Conservation (phyloP, 2,329 filamentous ascomycete genomes). For the Periconia digitata region DNA sequence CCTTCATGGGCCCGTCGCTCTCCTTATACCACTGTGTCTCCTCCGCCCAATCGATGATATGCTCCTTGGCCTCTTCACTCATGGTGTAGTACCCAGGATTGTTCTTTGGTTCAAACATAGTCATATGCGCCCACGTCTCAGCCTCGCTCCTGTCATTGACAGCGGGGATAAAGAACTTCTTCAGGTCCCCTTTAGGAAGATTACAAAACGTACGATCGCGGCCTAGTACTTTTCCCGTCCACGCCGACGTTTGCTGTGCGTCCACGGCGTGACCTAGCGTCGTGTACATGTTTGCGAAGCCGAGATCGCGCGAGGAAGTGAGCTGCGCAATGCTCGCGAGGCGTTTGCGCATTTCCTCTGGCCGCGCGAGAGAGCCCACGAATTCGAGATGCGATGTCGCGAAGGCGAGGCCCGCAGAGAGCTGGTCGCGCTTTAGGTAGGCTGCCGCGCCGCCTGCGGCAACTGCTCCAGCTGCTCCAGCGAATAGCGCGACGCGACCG, state of each 20-base stretch:
- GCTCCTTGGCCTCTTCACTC: slow-evolving; percentile 63
- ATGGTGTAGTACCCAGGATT: slow-evolving; percentile 74
- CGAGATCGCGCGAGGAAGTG: slow-evolving; percentile 66
- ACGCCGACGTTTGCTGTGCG: slow-evolving; percentile 42
- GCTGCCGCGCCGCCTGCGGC: slow-evolving; percentile 82
- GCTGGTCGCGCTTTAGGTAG: slow-evolving; percentile 80
- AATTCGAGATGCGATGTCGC: slow-evolving; percentile 90
- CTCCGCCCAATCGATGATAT: slow-evolving; percentile 66
- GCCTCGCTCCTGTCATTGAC: slow-evolving; percentile 79
- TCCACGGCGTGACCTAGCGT: slow-evolving; percentile 71
- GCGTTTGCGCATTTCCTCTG: slow-evolving; percentile 76
- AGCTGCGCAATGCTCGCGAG: slow-evolving; percentile 69
- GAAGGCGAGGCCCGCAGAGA: slow-evolving; percentile 77
- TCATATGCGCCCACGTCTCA: slow-evolving; percentile 79
- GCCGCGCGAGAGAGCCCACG: slow-evolving; percentile 83
- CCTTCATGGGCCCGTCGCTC: slow-evolving; percentile 31
- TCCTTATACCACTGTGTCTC: slow-evolving; percentile 67
- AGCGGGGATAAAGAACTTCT: slow-evolving; percentile 37
- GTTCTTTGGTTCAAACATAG: slow-evolving; percentile 71
- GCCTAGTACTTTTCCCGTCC: slow-evolving; percentile 62
- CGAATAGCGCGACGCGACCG: slow-evolving; percentile 83
- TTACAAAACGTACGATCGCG: slow-evolving; percentile 86
- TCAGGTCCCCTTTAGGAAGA: slow-evolving; percentile 40
- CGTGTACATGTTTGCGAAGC: slow-evolving; percentile 87
- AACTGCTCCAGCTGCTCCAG: slow-evolving; percentile 77